Evolutionary conservation across 129 eudicot species (phyloP), one percentile per base, ranked within the genome.

Genomic region (Pulicaria dysenterica): DNA sequence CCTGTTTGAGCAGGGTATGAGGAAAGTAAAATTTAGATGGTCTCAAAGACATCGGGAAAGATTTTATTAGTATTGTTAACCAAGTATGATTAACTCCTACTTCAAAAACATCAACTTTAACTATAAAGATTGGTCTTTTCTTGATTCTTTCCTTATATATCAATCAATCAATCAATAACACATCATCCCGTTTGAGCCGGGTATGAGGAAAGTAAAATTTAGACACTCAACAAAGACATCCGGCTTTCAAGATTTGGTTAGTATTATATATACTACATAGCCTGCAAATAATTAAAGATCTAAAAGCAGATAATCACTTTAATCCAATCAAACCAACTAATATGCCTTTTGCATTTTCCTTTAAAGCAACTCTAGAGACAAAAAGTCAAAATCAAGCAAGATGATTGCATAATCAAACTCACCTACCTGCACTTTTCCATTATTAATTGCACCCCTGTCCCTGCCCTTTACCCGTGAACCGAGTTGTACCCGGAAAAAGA

Each of bases 351-450:
- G 17, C 64, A 11, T 55, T 75, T 75, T 45, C 4, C 14, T 16
- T 3, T 15, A 47, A 44, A 67, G 16, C 48, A 38, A 8, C 46
- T 38, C 12, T 68, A 39, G 62, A 61, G 75, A 58, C 74, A 76
- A 68, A 39, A 47, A 38, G 62, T 77, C 70, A 64, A 38, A 34
- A 74, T 74, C 72, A 51, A 63, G 24, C 72, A 44, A 1, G 50
- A 70, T 53, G 17, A 13, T 75, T 75, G 73, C 73, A 75, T 34
- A 14, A 72, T 58, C 46, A 59, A 46, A 34, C 58, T 58, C 76
- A 72, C 76, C 64, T n/a, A 58, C 67, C 31, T 41, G 10, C 65
- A 41, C 65, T 11, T 55, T 70, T 41, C 11, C 31, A 57, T 72
- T 39, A 58, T 57, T 74, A 43, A 75, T 53, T 64, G 65, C 79